Percentiles rank a stretch among this genome's conserved stretches.
phyloP scores from a whole-genome alignment of 331 rosid genomes.

The Telfairia occidentalis region DNA sequence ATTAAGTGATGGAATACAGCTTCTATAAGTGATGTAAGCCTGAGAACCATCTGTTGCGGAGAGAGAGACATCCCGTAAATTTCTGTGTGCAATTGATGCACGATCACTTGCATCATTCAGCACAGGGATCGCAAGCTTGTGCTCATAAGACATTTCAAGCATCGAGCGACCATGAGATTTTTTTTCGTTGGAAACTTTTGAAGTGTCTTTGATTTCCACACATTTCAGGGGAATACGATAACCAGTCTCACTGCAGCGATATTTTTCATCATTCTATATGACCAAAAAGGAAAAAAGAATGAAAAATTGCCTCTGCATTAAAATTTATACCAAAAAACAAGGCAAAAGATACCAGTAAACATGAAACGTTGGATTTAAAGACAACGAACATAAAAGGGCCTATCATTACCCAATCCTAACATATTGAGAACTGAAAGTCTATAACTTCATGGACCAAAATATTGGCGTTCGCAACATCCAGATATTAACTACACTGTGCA shows the following conservation, averaged over 20 bases:
- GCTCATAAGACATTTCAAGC: slow-evolving; percentile 32
- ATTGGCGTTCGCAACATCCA: neutral
- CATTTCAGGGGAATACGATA: slow-evolving; percentile 86
- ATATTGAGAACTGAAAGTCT: neutral
- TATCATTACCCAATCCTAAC: neutral
- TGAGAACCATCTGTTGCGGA: slow-evolving; percentile 27
- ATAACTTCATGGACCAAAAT: neutral
- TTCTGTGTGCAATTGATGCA: slow-evolving; percentile 28
- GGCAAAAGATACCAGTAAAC: neutral
- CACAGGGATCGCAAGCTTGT: slow-evolving; percentile 12
- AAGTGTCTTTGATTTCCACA: slow-evolving; percentile 38
- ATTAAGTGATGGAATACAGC: slow-evolving; percentile 59
- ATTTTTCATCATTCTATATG: slow-evolving; percentile 51
- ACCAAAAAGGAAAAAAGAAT: neutral
- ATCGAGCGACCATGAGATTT: slow-evolving; percentile 26
- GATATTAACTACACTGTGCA: neutral
- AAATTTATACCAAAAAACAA: slow-evolving; percentile 5
- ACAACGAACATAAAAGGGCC: neutral
- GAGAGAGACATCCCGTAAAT: slow-evolving; percentile 32
- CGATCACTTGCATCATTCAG: slow-evolving; percentile 20
- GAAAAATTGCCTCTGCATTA: slow-evolving; percentile 7
- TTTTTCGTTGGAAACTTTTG: slow-evolving; percentile 21
- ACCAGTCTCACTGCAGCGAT: slow-evolving; percentile 90
- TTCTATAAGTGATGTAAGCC: slow-evolving; percentile 64
- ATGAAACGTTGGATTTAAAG: neutral